A percentile compares a stretch with the other conserved stretches of the same genome.
These are phyloP conservation scores for Jackrogersella minutella DNA, from an alignment of 495 filamentous ascomycete species.

Conservation along the genomic window DNA sequence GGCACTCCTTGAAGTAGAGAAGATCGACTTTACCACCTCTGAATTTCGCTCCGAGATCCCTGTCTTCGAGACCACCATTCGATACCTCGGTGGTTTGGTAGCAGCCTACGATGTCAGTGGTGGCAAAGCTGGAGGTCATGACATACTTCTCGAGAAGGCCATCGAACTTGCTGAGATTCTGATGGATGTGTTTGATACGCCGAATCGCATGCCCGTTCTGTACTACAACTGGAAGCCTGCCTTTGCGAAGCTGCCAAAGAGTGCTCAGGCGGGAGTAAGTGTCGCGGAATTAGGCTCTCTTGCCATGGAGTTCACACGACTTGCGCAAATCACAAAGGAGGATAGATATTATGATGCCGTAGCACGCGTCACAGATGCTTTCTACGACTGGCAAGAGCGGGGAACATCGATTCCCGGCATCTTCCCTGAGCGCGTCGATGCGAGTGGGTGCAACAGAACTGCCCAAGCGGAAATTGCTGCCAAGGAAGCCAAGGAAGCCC, in stretches of 20 bases:
- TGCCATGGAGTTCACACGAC: slow-evolving; percentile 92
- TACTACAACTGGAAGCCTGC: slow-evolving; percentile 85
- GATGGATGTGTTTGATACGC: slow-evolving; percentile 94
- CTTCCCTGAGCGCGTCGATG: slow-evolving; percentile 84
- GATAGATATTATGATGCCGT: slow-evolving; percentile 94
- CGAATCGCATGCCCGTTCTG: slow-evolving; percentile 91
- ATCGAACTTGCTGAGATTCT: slow-evolving; percentile 87
- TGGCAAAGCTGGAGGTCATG: slow-evolving; percentile 57
- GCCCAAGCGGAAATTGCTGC: slow-evolving; percentile 39
- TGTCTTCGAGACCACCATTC: slow-evolving; percentile 88
- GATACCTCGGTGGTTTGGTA: slow-evolving; percentile 84
- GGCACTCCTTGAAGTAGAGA: slow-evolving; percentile 74
- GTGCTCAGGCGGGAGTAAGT: slow-evolving; percentile 67
- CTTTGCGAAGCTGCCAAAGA: slow-evolving; percentile 69
- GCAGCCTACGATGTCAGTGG: slow-evolving; percentile 85
- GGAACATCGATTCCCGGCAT: slow-evolving; percentile 80
- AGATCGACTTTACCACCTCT: slow-evolving; percentile 90
- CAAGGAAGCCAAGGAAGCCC: slow-evolving; percentile 25
- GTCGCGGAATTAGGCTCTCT: slow-evolving; percentile 90
- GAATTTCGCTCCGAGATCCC: slow-evolving; percentile 67
- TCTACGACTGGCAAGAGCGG: slow-evolving; percentile 77
- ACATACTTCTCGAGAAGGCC: slow-evolving; percentile 82
- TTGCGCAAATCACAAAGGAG: slow-evolving; percentile 89
- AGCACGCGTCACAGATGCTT: slow-evolving; percentile 86
- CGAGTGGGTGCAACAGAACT: slow-evolving; percentile 63